Conservation (phyloP, 2,329 filamentous ascomycete genomes). For the Tolypocladium cylindrosporum region DNA sequence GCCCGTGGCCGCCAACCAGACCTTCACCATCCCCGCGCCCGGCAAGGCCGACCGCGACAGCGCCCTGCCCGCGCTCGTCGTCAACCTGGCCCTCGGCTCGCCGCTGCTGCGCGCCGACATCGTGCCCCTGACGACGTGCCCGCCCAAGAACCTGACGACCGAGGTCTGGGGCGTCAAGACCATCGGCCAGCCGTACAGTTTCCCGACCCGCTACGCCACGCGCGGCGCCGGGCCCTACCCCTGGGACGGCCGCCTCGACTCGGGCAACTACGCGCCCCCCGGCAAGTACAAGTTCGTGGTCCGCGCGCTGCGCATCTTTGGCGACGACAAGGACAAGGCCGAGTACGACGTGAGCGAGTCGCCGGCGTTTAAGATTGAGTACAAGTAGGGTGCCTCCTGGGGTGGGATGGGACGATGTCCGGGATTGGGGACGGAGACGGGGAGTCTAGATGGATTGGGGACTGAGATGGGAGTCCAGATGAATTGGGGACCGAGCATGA, state of each 20-base stretch:
- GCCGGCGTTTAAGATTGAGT: slow-evolving; percentile 33
- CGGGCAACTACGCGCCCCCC: slow-evolving; percentile 35
- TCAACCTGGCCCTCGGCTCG: slow-evolving; percentile 35
- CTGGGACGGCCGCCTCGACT: slow-evolving; percentile 38
- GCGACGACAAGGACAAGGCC: slow-evolving; percentile 28
- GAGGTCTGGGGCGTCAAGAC: slow-evolving; percentile 27
- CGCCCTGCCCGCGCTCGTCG: slow-evolving; percentile 27
- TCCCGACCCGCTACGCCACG: slow-evolving; percentile 25
- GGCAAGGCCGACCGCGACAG: slow-evolving; percentile 22
- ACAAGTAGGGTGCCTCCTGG: slow-evolving; percentile 12
- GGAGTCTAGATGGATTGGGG: neutral
- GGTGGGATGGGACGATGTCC: no score
- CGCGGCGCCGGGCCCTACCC: slow-evolving; percentile 13
- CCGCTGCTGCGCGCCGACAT: slow-evolving; percentile 32
- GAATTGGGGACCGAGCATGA: neutral
- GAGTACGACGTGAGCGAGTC: slow-evolving; percentile 39
- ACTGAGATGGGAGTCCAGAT: neutral
- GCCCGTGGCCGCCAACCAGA: slow-evolving; percentile 21
- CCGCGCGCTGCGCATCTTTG: slow-evolving; percentile 40
- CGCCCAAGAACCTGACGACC: slow-evolving; percentile 14
- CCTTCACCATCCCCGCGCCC: slow-evolving; percentile 30
- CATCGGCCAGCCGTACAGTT: slow-evolving; percentile 31
- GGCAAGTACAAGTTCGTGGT: slow-evolving; percentile 41
- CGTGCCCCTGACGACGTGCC: slow-evolving; percentile 24
- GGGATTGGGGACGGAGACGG: neutral